Base-by-base conservation (phyloP, 345 rosid species). In the Xanthoceras sorbifolium region DNA sequence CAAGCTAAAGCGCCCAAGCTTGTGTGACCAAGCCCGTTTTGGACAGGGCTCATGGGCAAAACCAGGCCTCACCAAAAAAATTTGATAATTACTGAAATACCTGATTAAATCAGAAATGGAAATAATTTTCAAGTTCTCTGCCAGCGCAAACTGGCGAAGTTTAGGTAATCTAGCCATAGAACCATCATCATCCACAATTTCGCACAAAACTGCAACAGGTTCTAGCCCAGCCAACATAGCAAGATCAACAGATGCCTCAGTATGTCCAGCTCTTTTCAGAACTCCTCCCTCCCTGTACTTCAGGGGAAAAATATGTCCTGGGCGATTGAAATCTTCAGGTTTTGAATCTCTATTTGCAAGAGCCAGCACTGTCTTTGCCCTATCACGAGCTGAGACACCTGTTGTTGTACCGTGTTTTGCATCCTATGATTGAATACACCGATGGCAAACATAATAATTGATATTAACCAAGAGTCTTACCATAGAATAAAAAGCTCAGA, bases 131-230 rank as follows among this genome's bases (percentile, higher is more conserved):
- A 95, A 79, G 73, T 85, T 88, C 84, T 92, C 86, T 14, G 64
- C 84, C 79, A 80, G 28, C 11, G 96, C 91, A 74, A 95, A 93
- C 61, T 93, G 81, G 23, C 82, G 87, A 55, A 93, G 96, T 76
- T 86, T 90, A 69, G 97, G 97, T 75, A 95, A 84, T 82, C 97
- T 89, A 82, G 99, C 99, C 99, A 95, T 95, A 50, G 98, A 95
- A 59, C 99, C 99, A 85, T 95, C 98, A 75, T 95, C 94, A 84
- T 95, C 99, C 59, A 93, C 97, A 83, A 95, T 79, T 88, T 93
- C 98, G 72, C 96, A 93, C 54, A 95, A 72, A 69, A 90, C 92
- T n/a, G 90, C 92, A 36, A 77, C 94, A 32, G 98, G 96, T 8
- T 89, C 90, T 34, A 93, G 76, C 46, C 98, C 98, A 36, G 98